Conservation (phyloP, 2,329 filamentous ascomycete genomes). For the Thielaviopsis cerberus region DNA sequence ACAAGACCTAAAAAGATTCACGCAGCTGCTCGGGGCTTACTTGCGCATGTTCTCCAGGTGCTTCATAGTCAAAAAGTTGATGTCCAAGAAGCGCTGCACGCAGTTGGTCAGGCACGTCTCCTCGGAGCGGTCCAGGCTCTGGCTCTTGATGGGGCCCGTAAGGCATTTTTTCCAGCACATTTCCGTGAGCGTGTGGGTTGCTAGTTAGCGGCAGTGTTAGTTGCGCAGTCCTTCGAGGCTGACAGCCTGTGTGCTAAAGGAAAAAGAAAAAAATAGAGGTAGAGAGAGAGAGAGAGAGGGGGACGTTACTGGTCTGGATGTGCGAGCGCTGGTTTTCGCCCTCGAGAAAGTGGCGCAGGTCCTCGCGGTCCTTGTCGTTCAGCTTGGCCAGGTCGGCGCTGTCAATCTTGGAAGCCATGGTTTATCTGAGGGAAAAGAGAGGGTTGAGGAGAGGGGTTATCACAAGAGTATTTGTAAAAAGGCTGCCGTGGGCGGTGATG, state of each 20-base stretch:
- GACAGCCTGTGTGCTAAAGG: background rate
- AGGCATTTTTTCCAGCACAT: slow-evolving; percentile 94
- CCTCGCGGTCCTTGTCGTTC: slow-evolving; percentile 63
- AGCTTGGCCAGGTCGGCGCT: slow-evolving; percentile 54
- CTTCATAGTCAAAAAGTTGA: slow-evolving; percentile 67
- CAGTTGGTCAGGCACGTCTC: slow-evolving; percentile 79
- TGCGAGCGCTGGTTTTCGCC: slow-evolving; percentile 75
- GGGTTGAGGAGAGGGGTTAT: background rate
- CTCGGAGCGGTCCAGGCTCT: slow-evolving; percentile 58
- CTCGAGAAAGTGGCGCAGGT: slow-evolving; percentile 69
- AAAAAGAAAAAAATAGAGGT: background rate
- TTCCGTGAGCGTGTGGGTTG: slow-evolving; percentile 41
- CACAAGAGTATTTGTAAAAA: background rate
- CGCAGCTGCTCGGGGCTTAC: background rate
- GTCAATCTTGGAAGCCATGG: slow-evolving; percentile 22
- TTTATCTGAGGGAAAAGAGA: background rate
- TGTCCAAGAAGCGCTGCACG: slow-evolving; percentile 82
- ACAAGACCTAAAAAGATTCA: background rate
- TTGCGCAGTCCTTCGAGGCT: too few species aligned
- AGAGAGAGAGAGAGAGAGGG: slow-evolving; percentile 20
- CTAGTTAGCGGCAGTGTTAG: slow-evolving; percentile 18
- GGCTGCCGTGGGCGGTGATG: background rate
- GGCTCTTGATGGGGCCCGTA: slow-evolving; percentile 49
- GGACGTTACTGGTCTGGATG: slow-evolving; percentile 41
- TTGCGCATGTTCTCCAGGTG: slow-evolving; percentile 49